phyloP scores from a whole-genome alignment of 2,329 filamentous ascomycete genomes.

The Colletotrichum sp. region DNA sequence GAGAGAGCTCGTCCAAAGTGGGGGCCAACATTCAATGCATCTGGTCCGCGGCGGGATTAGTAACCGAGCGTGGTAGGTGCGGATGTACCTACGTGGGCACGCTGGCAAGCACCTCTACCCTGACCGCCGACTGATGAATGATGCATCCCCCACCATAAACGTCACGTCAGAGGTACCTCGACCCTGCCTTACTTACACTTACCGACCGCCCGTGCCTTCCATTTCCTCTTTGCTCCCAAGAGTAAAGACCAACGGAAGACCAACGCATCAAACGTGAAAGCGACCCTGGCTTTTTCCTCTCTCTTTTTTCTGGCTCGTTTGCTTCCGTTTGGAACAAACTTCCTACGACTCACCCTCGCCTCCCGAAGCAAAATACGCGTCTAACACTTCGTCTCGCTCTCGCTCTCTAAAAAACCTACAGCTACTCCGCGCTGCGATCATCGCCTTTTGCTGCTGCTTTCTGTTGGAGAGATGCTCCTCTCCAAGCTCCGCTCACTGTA shows the following conservation, averaged over 20 bases:
- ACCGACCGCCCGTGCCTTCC: neutral
- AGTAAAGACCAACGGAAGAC: neutral
- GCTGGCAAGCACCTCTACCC: neutral
- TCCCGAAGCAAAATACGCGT: neutral
- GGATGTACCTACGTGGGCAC: neutral
- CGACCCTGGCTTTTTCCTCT: neutral
- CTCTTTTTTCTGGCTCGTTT: neutral
- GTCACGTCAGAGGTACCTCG: neutral
- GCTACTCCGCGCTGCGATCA: neutral
- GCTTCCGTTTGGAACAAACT: neutral
- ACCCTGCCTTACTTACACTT: neutral
- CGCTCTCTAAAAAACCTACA: neutral
- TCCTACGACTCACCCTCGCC: neutral
- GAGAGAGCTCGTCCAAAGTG: neutral
- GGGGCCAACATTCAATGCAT: neutral
- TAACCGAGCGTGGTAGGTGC: neutral
- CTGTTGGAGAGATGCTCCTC: constrained; percentile 5
- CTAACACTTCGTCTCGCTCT: neutral
- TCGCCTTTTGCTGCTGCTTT: neutral
- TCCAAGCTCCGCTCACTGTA: neutral
- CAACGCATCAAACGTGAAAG: neutral
- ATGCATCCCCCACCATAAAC: constrained; percentile 5
- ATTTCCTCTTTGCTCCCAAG: neutral
- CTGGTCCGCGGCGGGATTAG: neutral
- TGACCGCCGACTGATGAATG: neutral